A percentile compares a stretch with the other conserved stretches of the same genome.
phyloP scores from a whole-genome alignment of 768 basidiomycete genomes.

The Suillus bovinus region DNA sequence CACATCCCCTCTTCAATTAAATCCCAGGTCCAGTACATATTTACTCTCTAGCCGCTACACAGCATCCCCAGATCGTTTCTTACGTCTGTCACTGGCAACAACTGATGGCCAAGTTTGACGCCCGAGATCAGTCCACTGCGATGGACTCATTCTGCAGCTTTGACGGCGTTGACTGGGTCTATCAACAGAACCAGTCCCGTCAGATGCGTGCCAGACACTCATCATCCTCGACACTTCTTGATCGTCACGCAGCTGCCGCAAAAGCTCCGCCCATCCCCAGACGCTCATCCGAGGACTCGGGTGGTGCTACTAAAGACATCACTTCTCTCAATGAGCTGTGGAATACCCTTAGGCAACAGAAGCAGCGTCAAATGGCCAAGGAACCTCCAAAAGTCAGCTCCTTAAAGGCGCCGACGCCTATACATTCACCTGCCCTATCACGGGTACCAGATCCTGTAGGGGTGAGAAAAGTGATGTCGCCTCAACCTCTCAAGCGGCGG shows the following conservation, averaged over 20 bases:
- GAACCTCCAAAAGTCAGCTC: slow-evolving; percentile 72
- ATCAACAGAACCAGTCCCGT: slow-evolving; percentile 17
- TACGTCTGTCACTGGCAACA: slow-evolving; percentile 18
- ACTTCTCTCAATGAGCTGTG: slow-evolving; percentile 59
- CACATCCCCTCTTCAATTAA: slow-evolving; percentile 14
- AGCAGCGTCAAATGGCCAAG: slow-evolving; percentile 65
- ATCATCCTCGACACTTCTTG: slow-evolving; percentile 19
- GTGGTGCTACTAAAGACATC: slow-evolving; percentile 25
- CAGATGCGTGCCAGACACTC: slow-evolving; percentile 23
- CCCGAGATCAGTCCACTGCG: slow-evolving; percentile 24
- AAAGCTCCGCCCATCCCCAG: slow-evolving; percentile 22
- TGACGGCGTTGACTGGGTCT: slow-evolving; percentile 31
- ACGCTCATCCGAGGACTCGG: slow-evolving; percentile 12
- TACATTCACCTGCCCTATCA: slow-evolving; percentile 18
- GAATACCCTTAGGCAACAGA: slow-evolving; percentile 63
- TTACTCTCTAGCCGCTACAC: slow-evolving; percentile 15
- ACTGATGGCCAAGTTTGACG: slow-evolving; percentile 24
- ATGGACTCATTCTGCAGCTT: slow-evolving; percentile 36
- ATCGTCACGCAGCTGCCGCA: slow-evolving; percentile 19
- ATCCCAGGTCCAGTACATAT: slow-evolving; percentile 17
- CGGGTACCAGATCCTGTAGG: slow-evolving; percentile 26
- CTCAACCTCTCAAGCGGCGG: slow-evolving; percentile 50
- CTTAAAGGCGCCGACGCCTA: slow-evolving; percentile 40
- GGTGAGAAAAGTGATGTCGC: slow-evolving; percentile 32
- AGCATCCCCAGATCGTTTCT: slow-evolving; percentile 23